phyloP scores from a whole-genome alignment of 192 early-diverging fungal genomes.

The Mortierella hygrophila region DNA sequence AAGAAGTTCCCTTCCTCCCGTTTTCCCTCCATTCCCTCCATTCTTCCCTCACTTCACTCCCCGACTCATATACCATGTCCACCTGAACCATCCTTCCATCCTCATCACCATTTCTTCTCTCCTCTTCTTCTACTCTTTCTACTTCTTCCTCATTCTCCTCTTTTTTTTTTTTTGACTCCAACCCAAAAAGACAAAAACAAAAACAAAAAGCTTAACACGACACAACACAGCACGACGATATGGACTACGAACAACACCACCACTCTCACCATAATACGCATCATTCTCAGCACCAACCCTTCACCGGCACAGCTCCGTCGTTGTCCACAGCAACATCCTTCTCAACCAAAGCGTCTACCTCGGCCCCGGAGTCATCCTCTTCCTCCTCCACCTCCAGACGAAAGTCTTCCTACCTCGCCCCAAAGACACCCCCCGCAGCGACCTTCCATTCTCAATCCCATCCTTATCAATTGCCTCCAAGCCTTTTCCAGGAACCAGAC shows the following conservation, averaged over 20 bases:
- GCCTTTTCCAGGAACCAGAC: constrained; percentile 12
- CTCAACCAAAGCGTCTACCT: constrained; percentile 5
- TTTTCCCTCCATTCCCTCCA: constrained; percentile 5
- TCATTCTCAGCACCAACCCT: constrained; percentile 26
- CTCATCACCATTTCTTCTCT: neutral
- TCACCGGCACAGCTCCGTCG: neutral
- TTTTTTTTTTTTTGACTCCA: neutral
- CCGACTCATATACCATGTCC: neutral
- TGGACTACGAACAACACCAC: constrained; percentile 41
- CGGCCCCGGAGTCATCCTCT: constrained; percentile 15
- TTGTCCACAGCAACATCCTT: constrained; percentile 1
- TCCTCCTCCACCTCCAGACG: constrained; percentile 5
- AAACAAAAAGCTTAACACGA: neutral
- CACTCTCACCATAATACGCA: constrained; percentile 12
- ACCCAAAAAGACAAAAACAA: neutral
- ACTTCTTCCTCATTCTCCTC: neutral
- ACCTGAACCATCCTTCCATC: neutral
- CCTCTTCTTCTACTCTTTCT: neutral
- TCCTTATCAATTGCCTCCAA: neutral
- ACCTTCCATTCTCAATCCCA: constrained; percentile 9
- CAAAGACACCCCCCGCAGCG: constrained; percentile 19
- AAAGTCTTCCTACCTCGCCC: constrained; percentile 25
- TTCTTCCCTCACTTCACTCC: neutral
- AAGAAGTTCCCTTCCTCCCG: constrained; percentile 5
- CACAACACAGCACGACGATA: neutral